A percentile compares a stretch with the other conserved stretches of the same genome.
Evolutionary conservation across 164 flowering plant species (phyloP).

Genomic region (Nelumbo lutea): DNA sequence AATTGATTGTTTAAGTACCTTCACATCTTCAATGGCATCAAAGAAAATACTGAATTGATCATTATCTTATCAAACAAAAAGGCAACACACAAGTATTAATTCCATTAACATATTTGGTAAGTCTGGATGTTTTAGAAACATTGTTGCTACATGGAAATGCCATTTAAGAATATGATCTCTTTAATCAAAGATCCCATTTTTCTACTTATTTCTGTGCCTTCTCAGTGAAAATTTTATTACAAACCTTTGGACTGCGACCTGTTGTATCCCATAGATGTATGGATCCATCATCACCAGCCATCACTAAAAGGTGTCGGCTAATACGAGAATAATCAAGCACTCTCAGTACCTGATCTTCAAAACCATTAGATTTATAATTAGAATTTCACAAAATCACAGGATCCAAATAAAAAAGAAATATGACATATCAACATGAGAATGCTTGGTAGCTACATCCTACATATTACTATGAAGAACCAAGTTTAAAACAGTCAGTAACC

Average conservation of each 20-base stretch:
- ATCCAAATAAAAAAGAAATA: constrained; percentile 11
- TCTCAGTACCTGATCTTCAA: constrained; percentile 71
- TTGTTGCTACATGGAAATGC: not conserved
- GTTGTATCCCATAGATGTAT: constrained; percentile 95
- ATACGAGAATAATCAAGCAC: constrained; percentile 96
- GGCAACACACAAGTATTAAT: not conserved
- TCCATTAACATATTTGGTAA: not conserved
- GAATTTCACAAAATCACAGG: constrained; percentile 7
- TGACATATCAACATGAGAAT: not conserved
- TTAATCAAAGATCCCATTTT: not conserved
- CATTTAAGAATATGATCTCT: not conserved
- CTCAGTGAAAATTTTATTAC: constrained; percentile 1
- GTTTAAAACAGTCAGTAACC: constrained; percentile 43
- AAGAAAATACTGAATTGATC: too few species aligned
- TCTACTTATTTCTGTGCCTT: not conserved
- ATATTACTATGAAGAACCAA: not conserved
- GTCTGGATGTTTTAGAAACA: not conserved
- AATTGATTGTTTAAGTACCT: not conserved
- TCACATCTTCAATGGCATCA: too few species aligned
- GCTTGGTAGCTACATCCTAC: not conserved
- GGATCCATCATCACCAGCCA: constrained; percentile 98
- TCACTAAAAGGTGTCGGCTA: constrained; percentile 89
- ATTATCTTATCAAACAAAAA: too few species aligned
- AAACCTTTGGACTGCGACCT: constrained; percentile 87
- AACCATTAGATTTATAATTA: constrained; percentile 30